phyloP scores from a whole-genome alignment of 768 basidiomycete species.

The Boletus eberwhitei region DNA sequence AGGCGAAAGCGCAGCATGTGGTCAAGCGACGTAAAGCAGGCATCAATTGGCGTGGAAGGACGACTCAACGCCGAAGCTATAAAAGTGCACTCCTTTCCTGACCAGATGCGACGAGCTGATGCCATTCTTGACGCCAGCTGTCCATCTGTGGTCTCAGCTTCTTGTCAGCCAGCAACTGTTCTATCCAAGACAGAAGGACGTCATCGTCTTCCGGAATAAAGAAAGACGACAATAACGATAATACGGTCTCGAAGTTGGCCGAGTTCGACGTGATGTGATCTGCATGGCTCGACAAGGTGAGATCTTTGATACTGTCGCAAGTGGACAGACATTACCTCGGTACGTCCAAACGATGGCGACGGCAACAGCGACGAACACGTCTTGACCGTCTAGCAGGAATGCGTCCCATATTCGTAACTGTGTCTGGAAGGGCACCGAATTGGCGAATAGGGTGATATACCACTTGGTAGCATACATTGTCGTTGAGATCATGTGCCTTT shows the following conservation, averaged over 20 bases:
- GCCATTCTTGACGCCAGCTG: slow-evolving; percentile 82
- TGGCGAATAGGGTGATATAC: slow-evolving; percentile 98
- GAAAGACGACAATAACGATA: slow-evolving; percentile 89
- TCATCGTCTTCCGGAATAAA: slow-evolving; percentile 94
- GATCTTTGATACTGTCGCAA: neutral
- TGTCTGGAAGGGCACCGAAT: slow-evolving; percentile 92
- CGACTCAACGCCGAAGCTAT: slow-evolving; percentile 28
- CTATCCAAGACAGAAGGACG: slow-evolving; percentile 77
- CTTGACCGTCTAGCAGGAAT: slow-evolving; percentile 85
- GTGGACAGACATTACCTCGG: slow-evolving; percentile 52
- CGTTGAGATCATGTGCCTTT: slow-evolving; percentile 85
- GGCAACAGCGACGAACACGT: slow-evolving; percentile 82
- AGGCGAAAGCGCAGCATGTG: neutral
- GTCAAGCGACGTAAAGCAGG: slow-evolving; percentile 5
- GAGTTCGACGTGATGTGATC: slow-evolving; percentile 78
- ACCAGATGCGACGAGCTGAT: slow-evolving; percentile 59
- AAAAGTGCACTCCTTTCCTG: slow-evolving; percentile 59
- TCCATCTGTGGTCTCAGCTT: slow-evolving; percentile 69
- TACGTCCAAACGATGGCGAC: slow-evolving; percentile 91
- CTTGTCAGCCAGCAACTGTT: slow-evolving; percentile 52
- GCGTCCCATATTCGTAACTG: slow-evolving; percentile 95
- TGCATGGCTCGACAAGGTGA: slow-evolving; percentile 29
- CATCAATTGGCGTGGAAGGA: neutral
- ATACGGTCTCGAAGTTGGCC: slow-evolving; percentile 88
- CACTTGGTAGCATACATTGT: slow-evolving; percentile 98